These are phyloP conservation scores for Pisolithus tinctorius DNA, from an alignment of 768 basidiomycete genomes.

Conservation along the genomic window DNA sequence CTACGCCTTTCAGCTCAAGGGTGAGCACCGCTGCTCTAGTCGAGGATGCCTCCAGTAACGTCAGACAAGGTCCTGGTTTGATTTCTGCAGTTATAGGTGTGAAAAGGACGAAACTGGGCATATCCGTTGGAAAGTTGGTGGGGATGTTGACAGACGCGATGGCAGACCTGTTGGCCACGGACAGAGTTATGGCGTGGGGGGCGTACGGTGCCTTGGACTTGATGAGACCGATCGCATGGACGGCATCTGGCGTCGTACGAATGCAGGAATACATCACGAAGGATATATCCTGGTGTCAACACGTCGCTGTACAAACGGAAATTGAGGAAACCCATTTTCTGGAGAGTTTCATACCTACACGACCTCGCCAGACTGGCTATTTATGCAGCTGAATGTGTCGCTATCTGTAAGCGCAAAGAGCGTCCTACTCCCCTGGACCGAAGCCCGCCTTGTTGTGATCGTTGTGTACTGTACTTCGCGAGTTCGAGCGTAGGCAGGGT, in stretches of 20 bases:
- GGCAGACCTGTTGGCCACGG: constrained; percentile 46
- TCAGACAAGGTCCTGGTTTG: constrained; percentile 14
- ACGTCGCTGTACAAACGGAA: neutral
- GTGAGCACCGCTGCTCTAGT: constrained; percentile 46
- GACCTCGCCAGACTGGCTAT: constrained; percentile 43
- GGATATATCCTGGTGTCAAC: constrained; percentile 38
- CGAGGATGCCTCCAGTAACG: constrained; percentile 44
- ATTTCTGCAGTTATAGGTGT: constrained; percentile 7
- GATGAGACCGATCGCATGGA: constrained; percentile 34
- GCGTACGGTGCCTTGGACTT: constrained; percentile 45
- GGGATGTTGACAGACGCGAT: constrained; percentile 46
- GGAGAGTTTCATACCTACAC: constrained; percentile 69
- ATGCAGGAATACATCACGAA: constrained; percentile 60
- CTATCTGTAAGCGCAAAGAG: constrained; percentile 59
- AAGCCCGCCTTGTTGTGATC: constrained; percentile 34
- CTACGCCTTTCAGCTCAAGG: constrained; percentile 44
- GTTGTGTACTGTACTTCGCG: constrained; percentile 52
- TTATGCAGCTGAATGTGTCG: constrained; percentile 46
- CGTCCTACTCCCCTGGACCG: constrained; percentile 9
- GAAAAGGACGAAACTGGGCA: constrained; percentile 32
- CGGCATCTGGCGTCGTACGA: constrained; percentile 39
- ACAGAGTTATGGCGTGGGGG: constrained; percentile 61
- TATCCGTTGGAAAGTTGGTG: constrained; percentile 35
- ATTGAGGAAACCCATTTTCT: constrained; percentile 52
- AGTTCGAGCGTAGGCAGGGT: constrained; percentile 34